Percentiles rank a stretch among this genome's conserved stretches.
phyloP scores from a whole-genome alignment of 2,329 filamentous ascomycete genomes.

The Cladosporium sp. region DNA sequence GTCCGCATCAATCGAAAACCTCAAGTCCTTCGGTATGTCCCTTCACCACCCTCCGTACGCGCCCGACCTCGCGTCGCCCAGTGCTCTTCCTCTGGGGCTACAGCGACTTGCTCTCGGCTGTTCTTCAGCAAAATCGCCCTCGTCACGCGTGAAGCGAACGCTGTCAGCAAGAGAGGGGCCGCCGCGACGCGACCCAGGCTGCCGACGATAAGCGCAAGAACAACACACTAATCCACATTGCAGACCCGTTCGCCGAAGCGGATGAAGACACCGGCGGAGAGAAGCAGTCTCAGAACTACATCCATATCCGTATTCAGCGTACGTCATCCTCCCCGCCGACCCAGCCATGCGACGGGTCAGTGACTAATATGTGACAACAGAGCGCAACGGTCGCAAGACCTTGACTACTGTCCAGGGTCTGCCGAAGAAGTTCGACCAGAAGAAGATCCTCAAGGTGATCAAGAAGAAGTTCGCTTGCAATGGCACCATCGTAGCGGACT shows the following conservation, averaged over 20 bases:
- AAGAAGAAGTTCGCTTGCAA: conserved; percentile 99
- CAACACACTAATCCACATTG: conserved; percentile 7
- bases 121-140: neutral
- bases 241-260: conserved; percentile 99
- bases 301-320: conserved; percentile 99
- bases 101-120: neutral
- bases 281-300: conserved; percentile 95
- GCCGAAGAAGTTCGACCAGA: conserved; percentile 97
- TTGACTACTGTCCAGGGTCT: conserved; percentile 99
- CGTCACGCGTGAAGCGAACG: neutral
- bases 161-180: conserved; percentile 5
- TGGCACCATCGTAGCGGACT: conserved; percentile 97
- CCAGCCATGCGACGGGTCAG: neutral
- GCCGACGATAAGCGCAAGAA: neutral
- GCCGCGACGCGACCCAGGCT: neutral
- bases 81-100: neutral
- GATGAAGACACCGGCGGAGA: conserved; percentile 97
- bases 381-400: conserved; percentile 99
- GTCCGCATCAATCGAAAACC: conserved; percentile 83
- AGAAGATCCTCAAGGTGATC: conserved; percentile 99
- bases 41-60: too few relatives aligned
- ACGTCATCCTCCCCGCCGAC: conserved; percentile 39
- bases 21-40: conserved; percentile 84
- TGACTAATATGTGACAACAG: conserved; percentile 42
- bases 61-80: neutral